Evolutionary conservation across 2,329 filamentous ascomycete genomes (phyloP).

Genomic region (Fusarium stilboides): DNA sequence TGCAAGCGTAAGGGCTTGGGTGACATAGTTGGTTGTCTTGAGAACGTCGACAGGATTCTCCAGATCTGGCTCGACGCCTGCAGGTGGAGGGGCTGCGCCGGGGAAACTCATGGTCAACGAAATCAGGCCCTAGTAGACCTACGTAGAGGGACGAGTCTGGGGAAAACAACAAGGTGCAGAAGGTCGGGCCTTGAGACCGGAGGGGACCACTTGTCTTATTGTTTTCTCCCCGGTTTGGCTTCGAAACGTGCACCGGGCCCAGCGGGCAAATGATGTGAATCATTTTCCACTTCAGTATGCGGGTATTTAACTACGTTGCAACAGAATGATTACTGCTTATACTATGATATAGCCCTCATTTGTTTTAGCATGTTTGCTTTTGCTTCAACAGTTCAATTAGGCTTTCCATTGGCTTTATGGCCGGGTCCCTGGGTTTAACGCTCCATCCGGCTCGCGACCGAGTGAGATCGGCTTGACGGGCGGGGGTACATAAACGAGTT

Average conservation of each 20-base stretch:
- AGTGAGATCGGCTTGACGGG: not conserved
- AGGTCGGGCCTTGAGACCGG: not conserved
- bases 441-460: not conserved
- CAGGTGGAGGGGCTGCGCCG: slow-evolving; percentile 28
- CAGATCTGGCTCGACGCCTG: slow-evolving; percentile 28
- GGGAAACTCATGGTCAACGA: slow-evolving; percentile 30
- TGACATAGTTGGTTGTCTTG: slow-evolving; percentile 36
- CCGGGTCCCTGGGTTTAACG: slow-evolving; percentile 1
- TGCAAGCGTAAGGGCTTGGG: slow-evolving; percentile 29
- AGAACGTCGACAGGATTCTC: slow-evolving; percentile 31
- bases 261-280: not conserved
- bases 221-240: not conserved
- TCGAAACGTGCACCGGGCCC: not conserved
- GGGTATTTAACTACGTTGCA: not conserved
- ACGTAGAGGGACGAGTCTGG: not conserved
- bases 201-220: not conserved
- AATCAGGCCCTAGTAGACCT: slow-evolving; percentile 3
- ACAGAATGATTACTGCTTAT: not conserved
- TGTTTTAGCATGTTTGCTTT: slow-evolving; percentile 8
- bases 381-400: not conserved
- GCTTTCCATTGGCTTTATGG: not conserved
- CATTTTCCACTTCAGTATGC: not conserved
- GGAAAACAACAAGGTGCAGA: not conserved
- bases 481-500: not conserved
- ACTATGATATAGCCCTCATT: slow-evolving; percentile 11